Conservation (phyloP, 1,284 basidiomycete species). For the Moesziomyces parantarcticus region DNA sequence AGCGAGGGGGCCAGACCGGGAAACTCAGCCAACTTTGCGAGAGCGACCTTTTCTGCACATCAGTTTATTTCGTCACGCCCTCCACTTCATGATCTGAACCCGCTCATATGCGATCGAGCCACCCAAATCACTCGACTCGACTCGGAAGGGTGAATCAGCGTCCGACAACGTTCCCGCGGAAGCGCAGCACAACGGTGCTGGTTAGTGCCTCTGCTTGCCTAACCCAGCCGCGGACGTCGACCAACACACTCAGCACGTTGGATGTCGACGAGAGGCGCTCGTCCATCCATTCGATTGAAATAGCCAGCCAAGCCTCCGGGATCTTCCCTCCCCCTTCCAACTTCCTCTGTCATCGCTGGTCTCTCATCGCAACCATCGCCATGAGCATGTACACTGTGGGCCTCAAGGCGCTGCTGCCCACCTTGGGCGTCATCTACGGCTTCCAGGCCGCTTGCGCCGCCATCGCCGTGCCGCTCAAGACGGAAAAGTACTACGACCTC, state of each 20-base stretch:
- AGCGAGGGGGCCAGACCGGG: too few relatives aligned
- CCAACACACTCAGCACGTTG: too few relatives aligned
- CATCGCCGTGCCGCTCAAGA: constrained; percentile 51
- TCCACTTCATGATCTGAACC: neutral
- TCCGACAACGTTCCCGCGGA: constrained; percentile 10
- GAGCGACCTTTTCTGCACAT: neutral
- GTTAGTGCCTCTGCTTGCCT: constrained; percentile 9
- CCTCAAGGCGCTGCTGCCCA: constrained; percentile 50
- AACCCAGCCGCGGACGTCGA: neutral
- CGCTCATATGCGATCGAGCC: neutral
- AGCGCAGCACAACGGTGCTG: neutral
- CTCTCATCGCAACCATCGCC: neutral
- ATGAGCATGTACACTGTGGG: constrained; percentile 53
- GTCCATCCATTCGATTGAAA: too few relatives aligned
- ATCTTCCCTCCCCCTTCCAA: neutral
- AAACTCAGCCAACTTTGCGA: neutral
- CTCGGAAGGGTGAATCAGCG: constrained; percentile 10
- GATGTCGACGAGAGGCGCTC: too few relatives aligned
- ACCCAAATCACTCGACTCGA: neutral
- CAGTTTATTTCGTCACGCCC: neutral
- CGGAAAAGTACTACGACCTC: constrained; percentile 62
- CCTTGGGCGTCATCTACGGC: constrained; percentile 55
- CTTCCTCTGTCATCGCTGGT: neutral
- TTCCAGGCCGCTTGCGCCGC: constrained; percentile 54
- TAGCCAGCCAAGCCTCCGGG: too few relatives aligned